These are phyloP conservation scores for Aspergillus tubingensis DNA, from an alignment of 2,329 filamentous ascomycete species.

Conservation along the genomic window DNA sequence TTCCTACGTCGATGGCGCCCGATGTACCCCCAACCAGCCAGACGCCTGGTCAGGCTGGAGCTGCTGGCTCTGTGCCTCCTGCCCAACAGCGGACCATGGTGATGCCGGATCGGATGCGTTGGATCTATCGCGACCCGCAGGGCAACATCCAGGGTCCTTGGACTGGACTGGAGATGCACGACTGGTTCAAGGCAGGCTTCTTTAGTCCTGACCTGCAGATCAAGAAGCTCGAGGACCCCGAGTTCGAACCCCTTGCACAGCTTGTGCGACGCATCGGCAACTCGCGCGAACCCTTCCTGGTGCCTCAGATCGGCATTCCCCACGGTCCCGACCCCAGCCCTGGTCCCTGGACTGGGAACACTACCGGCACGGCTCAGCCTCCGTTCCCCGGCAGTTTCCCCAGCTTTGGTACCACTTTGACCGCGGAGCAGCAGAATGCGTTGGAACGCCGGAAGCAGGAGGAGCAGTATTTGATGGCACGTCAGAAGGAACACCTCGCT, in stretches of 20 bases:
- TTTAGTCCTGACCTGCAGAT: constrained; percentile 93
- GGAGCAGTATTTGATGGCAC: constrained; percentile 94
- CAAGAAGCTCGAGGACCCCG: constrained; percentile 88
- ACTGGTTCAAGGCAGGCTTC: constrained; percentile 99
- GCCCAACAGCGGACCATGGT: constrained; percentile 86
- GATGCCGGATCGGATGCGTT: constrained; percentile 98
- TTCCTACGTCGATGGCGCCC: constrained; percentile 32
- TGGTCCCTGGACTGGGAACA: constrained; percentile 53
- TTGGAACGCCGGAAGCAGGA: constrained; percentile 95
- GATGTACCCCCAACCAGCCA: constrained; percentile 37
- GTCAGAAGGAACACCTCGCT: constrained; percentile 89
- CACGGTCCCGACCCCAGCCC: constrained; percentile 71
- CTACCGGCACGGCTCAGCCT: constrained; percentile 69
- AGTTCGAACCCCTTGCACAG: constrained; percentile 94
- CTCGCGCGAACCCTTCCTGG: constrained; percentile 93
- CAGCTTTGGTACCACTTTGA: constrained; percentile 93
- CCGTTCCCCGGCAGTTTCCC: constrained; percentile 93
- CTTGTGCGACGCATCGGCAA: constrained; percentile 95
- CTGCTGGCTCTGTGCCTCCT: constrained; percentile 64
- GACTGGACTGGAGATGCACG: constrained; percentile 97
- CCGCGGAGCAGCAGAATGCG: constrained; percentile 97
- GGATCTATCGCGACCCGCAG: constrained; percentile 96
- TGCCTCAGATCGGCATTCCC: constrained; percentile 92
- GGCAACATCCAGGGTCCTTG: constrained; percentile 91
- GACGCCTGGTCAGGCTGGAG: constrained; percentile 39